Conservation (phyloP, 257 asterid species). For the Paulownia fortunei region DNA sequence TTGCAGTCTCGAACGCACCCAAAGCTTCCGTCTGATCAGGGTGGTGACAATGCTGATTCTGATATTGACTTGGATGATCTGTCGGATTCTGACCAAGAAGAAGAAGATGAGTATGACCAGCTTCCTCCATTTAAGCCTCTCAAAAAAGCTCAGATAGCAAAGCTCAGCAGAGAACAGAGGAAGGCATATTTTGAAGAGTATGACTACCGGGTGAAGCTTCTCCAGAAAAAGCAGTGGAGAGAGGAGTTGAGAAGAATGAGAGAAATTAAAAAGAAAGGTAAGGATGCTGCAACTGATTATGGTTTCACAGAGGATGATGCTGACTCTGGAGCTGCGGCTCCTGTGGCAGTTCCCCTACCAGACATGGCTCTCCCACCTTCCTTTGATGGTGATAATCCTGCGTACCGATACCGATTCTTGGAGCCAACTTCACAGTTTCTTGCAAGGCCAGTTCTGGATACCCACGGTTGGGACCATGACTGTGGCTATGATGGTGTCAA, state of each 20-base stretch:
- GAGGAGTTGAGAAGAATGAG: slow-evolving; percentile 85
- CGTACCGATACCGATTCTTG: slow-evolving; percentile 82
- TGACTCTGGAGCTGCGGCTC: slow-evolving; percentile 85
- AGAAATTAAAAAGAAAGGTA: slow-evolving; percentile 70
- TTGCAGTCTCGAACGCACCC: slow-evolving; percentile 92
- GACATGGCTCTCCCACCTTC: slow-evolving; percentile 96
- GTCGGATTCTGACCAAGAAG: slow-evolving; percentile 79
- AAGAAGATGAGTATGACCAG: slow-evolving; percentile 94
- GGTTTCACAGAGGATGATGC: slow-evolving; percentile 71
- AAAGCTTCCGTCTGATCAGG: slow-evolving; percentile 81
- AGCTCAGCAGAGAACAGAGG: slow-evolving; percentile 77
- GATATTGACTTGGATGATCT: slow-evolving; percentile 89
- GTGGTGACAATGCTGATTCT: slow-evolving; percentile 78
- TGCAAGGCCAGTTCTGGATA: slow-evolving; percentile 92
- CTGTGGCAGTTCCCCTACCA: slow-evolving; percentile 93
- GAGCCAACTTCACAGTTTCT: slow-evolving; percentile 98
- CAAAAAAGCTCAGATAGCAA: slow-evolving; percentile 68
- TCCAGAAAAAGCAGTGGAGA: slow-evolving; percentile 90
- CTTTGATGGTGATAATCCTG: slow-evolving; percentile 81
- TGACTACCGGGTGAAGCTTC: slow-evolving; percentile 92
- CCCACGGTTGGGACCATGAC: slow-evolving; percentile 99
- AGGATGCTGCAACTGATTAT: slow-evolving; percentile 45
- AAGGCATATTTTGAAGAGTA: slow-evolving; percentile 93
- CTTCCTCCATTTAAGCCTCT: slow-evolving; percentile 98
- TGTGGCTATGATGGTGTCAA: slow-evolving; percentile 98